phyloP scores from a whole-genome alignment of 202 grass and related monocot genomes.

The Musa balbisiana region DNA sequence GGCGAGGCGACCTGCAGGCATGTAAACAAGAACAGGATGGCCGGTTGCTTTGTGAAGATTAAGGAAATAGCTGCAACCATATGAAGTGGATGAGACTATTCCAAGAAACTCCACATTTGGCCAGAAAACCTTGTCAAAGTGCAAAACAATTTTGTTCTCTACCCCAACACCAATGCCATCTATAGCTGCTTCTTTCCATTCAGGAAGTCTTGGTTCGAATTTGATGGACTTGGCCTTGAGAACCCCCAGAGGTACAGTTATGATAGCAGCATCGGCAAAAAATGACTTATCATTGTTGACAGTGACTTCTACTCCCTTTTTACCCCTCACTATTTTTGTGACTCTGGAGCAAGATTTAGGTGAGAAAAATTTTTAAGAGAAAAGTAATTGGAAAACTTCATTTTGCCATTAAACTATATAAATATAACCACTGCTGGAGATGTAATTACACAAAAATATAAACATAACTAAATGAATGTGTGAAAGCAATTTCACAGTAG shows the following conservation, averaged over 20 bases:
- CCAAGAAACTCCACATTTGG: slow-evolving; percentile 99
- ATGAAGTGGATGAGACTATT: slow-evolving; percentile 72
- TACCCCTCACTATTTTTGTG: slow-evolving; percentile 62
- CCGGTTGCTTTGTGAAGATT: slow-evolving; percentile 98
- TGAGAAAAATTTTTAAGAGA: neutral
- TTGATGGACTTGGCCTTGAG: slow-evolving; percentile 72
- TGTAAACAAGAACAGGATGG: slow-evolving; percentile 87
- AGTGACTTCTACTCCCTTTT: slow-evolving; percentile 83
- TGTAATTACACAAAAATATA: neutral
- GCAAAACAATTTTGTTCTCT: slow-evolving; percentile 93
- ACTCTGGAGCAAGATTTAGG: slow-evolving; percentile 42
- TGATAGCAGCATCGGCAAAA: slow-evolving; percentile 71
- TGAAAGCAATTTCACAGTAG: neutral
- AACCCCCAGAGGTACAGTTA: slow-evolving; percentile 78
- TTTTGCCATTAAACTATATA: slow-evolving; percentile 17
- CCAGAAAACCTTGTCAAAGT: slow-evolving; percentile 93
- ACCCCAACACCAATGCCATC: slow-evolving; percentile 61
- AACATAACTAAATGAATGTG: neutral
- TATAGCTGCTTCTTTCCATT: slow-evolving; percentile 91
- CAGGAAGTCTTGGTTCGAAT: slow-evolving; percentile 76
- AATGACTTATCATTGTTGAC: slow-evolving; percentile 79
- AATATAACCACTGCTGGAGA: neutral
- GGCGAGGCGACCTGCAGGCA: slow-evolving; percentile 92
- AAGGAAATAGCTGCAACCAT: slow-evolving; percentile 99
- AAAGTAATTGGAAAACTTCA: neutral